These are phyloP conservation scores for Backusella sp. DNA, from an alignment of 192 early-diverging fungal species.

Conservation along the genomic window DNA sequence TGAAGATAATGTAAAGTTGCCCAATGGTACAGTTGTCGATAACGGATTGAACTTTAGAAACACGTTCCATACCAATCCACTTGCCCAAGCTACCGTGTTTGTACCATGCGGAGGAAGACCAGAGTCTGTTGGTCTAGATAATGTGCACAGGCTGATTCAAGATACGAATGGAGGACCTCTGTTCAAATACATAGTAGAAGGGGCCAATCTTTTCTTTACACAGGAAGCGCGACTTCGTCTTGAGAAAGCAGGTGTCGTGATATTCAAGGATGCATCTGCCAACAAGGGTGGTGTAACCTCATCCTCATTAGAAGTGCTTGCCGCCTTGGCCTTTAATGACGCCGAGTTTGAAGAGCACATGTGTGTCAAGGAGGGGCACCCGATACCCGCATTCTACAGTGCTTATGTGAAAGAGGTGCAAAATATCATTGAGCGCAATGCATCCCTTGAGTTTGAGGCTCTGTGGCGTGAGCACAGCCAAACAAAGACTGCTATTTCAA, in stretches of 20 bases:
- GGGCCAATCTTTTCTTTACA: constrained; percentile 99
- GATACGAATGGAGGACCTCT: constrained; percentile 68
- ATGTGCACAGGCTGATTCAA: constrained; percentile 71
- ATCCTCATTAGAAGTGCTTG: constrained; percentile 95
- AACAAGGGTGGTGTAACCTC: constrained; percentile 99
- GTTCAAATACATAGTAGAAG: constrained; percentile 99
- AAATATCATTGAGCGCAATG: constrained; percentile 90
- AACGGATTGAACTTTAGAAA: constrained; percentile 94
- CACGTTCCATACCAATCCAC: constrained; percentile 90
- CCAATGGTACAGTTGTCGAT: constrained; percentile 83
- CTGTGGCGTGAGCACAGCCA: constrained; percentile 86
- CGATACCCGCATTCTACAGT: constrained; percentile 85
- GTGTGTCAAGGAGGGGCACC: constrained; percentile 71
- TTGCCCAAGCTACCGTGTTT: constrained; percentile 86
- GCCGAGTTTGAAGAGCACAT: constrained; percentile 88
- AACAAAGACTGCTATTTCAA: constrained; percentile 76
- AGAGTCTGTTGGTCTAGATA: constrained; percentile 93
- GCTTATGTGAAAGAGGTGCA: constrained; percentile 95
- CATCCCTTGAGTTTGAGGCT: constrained; percentile 95
- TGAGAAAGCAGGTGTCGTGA: constrained; percentile 90
- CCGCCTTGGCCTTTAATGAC: constrained; percentile 92
- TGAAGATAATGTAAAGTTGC: constrained; percentile 85
- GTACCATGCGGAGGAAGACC: constrained; percentile 98
- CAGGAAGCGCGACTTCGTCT: constrained; percentile 96
- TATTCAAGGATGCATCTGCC: constrained; percentile 99